Evolutionary conservation across 2,329 filamentous ascomycete species (phyloP), one percentile per base, ranked within the genome.

Genomic region (Colletotrichum filicis): DNA sequence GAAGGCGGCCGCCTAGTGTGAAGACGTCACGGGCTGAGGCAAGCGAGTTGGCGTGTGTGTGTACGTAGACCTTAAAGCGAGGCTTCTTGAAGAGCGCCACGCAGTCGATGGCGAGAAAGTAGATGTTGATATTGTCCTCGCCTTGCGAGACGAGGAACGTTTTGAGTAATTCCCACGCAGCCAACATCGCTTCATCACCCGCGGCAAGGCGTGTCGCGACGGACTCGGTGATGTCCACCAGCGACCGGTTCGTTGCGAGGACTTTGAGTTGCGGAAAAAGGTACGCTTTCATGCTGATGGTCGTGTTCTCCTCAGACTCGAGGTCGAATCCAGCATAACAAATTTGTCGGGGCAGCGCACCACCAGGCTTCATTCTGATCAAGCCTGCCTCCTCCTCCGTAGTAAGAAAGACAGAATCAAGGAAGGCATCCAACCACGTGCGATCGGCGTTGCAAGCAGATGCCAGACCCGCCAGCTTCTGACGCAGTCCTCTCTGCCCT

Each of bases 51-150:
- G 8, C 6, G 24, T 30, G 11, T 2, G 62, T 57, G 14, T n/a
- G 14, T 14, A 9, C 2, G 52, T 65, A 65, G 5, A 65, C 24
- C 24, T 65, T 65, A 11, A 65, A 65, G 16, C 62, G 62, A 16
- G 62, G 52, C 24, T 30, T 19, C 5, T 7, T 46, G 52, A 1
- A 2, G 24, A 32, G 62, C 58, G 75, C 6, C 60, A 72, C 28
- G 74, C 75, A 65, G 62, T 65, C 62, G 24, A 65, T 65, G 11
- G 62, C 62, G 19, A 65, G 62, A 32, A 65, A 65, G 35, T 65
- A n/a, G 9, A 65, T 30, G 53, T 56, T 26, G 5, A 24, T 28
- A 1, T 57, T 42, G 6, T 65, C 24, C 24, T n/a, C 16, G 16
- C 32, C 24, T 24, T 65, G 4, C 24, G 32, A 9, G 49, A 22